Evolutionary conservation across 495 filamentous ascomycete species (phyloP), one percentile per base, ranked within the genome.

Genomic region (Talaromyces ruber): DNA sequence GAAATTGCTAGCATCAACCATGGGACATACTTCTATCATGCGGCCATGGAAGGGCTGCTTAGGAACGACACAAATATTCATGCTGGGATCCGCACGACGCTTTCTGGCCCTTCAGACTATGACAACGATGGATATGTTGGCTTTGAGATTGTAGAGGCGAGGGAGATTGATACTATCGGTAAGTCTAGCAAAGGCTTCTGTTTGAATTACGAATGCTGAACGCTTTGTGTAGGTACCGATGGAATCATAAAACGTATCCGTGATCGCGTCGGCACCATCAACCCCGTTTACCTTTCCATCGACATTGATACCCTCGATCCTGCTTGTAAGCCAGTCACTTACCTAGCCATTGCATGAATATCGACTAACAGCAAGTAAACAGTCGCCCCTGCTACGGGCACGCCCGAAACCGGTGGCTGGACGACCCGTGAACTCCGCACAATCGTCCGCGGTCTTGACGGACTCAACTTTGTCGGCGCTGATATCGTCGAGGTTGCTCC

Each of bases 271-370:
- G 90, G 89, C 1, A 84, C 78, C 4, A 81, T 84, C 16, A 85
- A 88, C 51, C 87, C 83, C 0, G 88, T 94, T 2, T 96, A 96
- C 68, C 78, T 95, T 47, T 90, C 85, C 60, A 91, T 96, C 47
- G 92, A 96, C 67, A 95, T 96, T 62, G 92, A 96, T 67, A 90
- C 89, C 0, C 72, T 96, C 14, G 92, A 96, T 67, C 91, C 92
- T 4, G 92, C 90, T 32, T 92, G 84, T 86, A 74, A 64, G 82
- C 25, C 16, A 29, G 28, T 32, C 51, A 28, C 32, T 39, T 59
- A 26, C 29, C 62, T 1, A 26, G 18, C 14, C 9, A 9, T 25
- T 57, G 2, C 12, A 16, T 29, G 6, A 60, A 32, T 8, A 14
- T 24, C 9, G 25, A 47, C 56, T 29, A 59, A 50, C 50, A 14